Base-by-base conservation (phyloP, 495 filamentous ascomycete genomes). In the Neohortaea acidophila region DNA sequence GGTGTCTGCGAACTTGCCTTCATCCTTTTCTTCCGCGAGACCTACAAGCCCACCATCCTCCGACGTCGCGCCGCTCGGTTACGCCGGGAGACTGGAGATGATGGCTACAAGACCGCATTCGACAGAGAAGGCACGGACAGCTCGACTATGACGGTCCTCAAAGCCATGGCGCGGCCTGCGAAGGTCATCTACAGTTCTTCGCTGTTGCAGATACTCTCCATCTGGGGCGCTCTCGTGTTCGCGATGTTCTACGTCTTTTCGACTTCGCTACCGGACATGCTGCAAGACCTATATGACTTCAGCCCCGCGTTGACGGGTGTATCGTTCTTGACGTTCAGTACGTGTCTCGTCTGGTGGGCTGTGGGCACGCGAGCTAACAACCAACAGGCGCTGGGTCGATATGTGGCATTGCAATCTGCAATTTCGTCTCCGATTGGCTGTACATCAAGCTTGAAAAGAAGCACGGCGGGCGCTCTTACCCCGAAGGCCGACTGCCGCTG, bases 211-310 rank as follows among this genome's bases (percentile, higher is more conserved):
- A 55, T 56, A 12, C 11, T 74, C 47, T 59, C 65, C 5, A 28
- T 73, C 10, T 68, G 65, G 35, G 68, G 66, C 11, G 57, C 60
- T 0, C 45, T 74, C 9, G 44, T 61, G 8, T 74, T 72, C 43
- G 53, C 58, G 1, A 70, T 60, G 30, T 72, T 62, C 39, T 76
- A 76, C 48, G 51, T 74, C 34, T 54, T 69, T 45, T 56, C 59
- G 19, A 69, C 65, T 7, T 69, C 68, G 4, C 36, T 74, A 11
- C 57, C 72, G 2, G 67, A 64, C 4, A 66, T 73, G 21, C 42
- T 74, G 18, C 43, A 60, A 36, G 51, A 62, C 1, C 21, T 56
- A 0, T 76, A 76, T 42, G 44, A 50, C 4, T 57, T 73, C 17
- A 52, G 60, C 5, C 61, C 69, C 1, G 59, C 64, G n/a, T 31